Percentiles rank a stretch among this genome's conserved stretches.
phyloP scores from a whole-genome alignment of 2,329 filamentous ascomycete genomes.

The Aureobasidium leucospermi region DNA sequence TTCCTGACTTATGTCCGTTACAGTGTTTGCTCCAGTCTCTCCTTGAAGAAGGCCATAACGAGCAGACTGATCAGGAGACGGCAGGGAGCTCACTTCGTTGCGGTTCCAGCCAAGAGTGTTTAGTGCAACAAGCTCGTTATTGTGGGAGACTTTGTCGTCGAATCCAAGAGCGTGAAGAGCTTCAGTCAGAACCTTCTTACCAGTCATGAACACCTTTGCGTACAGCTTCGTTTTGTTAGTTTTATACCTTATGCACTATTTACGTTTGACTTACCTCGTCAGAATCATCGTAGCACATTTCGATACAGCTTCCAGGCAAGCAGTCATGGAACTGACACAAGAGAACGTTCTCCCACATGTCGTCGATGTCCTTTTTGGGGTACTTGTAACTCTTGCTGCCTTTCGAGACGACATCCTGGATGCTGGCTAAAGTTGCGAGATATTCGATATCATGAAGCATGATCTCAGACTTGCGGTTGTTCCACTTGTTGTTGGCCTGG shows the following conservation, averaged over 20 bases:
- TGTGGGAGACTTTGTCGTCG: conserved; percentile 36
- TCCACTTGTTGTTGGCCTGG: conserved; percentile 92
- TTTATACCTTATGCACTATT: not conserved
- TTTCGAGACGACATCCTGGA: conserved; percentile 50
- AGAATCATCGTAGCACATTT: conserved; percentile 97
- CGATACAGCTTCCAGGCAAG: conserved; percentile 86
- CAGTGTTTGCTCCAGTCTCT: conserved; percentile 37
- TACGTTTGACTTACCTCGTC: conserved; percentile 49
- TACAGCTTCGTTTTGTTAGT: conserved; percentile 52
- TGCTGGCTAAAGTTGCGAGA: conserved; percentile 74
- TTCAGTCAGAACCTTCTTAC: conserved; percentile 62
- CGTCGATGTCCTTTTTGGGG: conserved; percentile 86
- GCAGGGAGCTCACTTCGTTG: conserved; percentile 59
- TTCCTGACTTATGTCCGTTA: not conserved
- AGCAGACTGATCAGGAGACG: conserved; percentile 30
- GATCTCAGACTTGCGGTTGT: conserved; percentile 81
- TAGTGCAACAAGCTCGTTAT: conserved; percentile 52
- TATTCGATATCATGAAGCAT: conserved; percentile 83
- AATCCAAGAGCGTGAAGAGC: conserved; percentile 63
- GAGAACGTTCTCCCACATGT: conserved; percentile 89
- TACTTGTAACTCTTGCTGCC: conserved; percentile 61
- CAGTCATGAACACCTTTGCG: conserved; percentile 70
- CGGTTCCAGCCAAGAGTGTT: conserved; percentile 79
- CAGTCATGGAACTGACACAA: conserved; percentile 98
- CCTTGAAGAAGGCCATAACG: conserved; percentile 41